These are phyloP conservation scores for Chlorociboria aeruginascens DNA, from an alignment of 495 filamentous ascomycete genomes.

Conservation along the genomic window DNA sequence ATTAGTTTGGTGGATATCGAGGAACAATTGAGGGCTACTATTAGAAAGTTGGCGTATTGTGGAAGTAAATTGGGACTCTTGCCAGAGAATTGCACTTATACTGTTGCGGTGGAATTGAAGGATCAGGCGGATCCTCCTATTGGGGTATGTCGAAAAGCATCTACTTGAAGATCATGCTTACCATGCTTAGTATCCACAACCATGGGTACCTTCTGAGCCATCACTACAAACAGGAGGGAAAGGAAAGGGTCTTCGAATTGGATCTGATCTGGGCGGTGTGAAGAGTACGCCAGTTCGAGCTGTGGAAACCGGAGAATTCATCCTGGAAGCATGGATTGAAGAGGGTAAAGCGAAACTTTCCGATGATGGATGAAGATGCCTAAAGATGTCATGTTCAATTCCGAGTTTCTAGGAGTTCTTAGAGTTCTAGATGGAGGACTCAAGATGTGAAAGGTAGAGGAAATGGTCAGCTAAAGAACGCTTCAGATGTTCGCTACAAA, in stretches of 20 bases:
- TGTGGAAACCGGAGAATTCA: constrained; percentile 51
- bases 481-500: no score
- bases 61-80: constrained; percentile 30
- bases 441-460: no score
- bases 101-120: constrained; percentile 71
- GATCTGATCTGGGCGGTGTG: constrained; percentile 31
- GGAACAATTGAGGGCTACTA: constrained; percentile 54
- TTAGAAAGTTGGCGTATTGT: constrained; percentile 8
- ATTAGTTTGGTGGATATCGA: constrained; percentile 39
- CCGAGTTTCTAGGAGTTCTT: not conserved
- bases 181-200: constrained; percentile 39
- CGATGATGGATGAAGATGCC: not conserved
- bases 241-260: constrained; percentile 20
- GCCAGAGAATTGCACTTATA: constrained; percentile 70
- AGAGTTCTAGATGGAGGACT: not conserved
- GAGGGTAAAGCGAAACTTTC: constrained; percentile 26
- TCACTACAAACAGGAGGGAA: constrained; percentile 30
- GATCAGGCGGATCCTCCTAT: constrained; percentile 55
- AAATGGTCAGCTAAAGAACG: no score
- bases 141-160: constrained; percentile 28
- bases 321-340: constrained; percentile 60
- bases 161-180: not conserved
- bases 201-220: constrained; percentile 52
- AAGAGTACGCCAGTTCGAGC: constrained; percentile 42
- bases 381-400: not conserved